phyloP scores from a whole-genome alignment of 2,329 filamentous ascomycete species.

The Onygenales sp. region DNA sequence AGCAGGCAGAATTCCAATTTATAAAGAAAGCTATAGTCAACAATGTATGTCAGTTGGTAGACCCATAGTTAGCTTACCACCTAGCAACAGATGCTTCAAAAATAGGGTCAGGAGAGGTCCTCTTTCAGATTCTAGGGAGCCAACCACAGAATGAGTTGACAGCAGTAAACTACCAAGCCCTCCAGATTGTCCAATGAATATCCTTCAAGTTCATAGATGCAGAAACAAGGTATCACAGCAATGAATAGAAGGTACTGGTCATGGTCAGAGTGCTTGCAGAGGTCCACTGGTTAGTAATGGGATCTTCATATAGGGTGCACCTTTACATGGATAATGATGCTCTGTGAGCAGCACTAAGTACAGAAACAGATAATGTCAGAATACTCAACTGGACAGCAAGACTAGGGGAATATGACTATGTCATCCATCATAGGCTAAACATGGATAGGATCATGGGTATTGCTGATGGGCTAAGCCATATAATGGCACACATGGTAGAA shows the following conservation, averaged over 20 bases:
- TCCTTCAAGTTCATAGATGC: background rate
- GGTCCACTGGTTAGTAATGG: accelerated
- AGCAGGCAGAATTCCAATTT: background rate
- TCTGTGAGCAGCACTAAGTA: background rate
- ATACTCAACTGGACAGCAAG: background rate
- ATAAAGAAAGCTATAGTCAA: background rate
- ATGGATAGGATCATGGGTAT: background rate
- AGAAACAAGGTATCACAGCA: background rate
- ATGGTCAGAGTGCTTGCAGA: background rate
- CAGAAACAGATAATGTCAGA: background rate
- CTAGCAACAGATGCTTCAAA: background rate
- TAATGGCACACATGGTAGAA: no score
- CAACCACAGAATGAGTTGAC: background rate
- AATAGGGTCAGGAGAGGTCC: background rate
- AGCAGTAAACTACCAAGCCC: background rate
- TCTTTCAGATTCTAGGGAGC: background rate
- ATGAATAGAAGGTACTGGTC: background rate
- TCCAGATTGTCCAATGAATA: background rate
- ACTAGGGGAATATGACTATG: background rate
- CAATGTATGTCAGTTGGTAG: background rate
- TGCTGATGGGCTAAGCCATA: no score
- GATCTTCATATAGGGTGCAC: no score
- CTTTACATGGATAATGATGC: background rate
- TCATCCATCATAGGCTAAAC: background rate
- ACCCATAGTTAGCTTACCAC: background rate